Percentiles rank a stretch among this genome's conserved stretches.
Evolutionary conservation across 345 rosid genomes (phyloP).

Genomic region (Heritiera fomes): DNA sequence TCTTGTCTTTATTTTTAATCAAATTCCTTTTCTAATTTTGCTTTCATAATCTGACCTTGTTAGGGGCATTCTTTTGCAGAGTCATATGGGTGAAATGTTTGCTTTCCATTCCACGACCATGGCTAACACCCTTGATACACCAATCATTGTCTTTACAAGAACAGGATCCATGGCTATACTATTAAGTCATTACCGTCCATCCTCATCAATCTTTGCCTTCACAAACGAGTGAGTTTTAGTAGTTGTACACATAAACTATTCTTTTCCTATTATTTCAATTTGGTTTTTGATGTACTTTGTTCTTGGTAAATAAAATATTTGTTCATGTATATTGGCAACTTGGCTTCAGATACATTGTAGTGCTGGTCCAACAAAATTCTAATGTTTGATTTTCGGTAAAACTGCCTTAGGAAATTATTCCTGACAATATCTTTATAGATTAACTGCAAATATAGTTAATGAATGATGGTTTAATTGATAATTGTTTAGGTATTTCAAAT

Average conservation of each 20-base stretch:
- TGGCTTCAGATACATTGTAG: neutral
- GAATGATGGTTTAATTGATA: neutral
- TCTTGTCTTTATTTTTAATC: neutral
- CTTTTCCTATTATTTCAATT: conserved; percentile 3
- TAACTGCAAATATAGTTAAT: neutral
- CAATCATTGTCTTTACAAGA: conserved; percentile 86
- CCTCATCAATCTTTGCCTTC: conserved; percentile 86
- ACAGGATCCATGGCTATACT: conserved; percentile 93
- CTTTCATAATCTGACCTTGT: conserved; percentile 23
- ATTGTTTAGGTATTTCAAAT: neutral
- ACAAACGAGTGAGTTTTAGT: conserved; percentile 73
- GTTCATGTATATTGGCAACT: neutral
- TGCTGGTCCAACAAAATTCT: neutral
- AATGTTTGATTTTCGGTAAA: neutral
- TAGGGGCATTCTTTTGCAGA: conserved; percentile 47
- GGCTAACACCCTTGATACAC: conserved; percentile 84
- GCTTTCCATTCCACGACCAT: conserved; percentile 92
- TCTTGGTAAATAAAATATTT: neutral
- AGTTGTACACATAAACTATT: neutral
- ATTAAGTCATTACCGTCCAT: conserved; percentile 85
- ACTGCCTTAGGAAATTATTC: neutral
- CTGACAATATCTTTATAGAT: neutral
- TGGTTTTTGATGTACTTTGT: neutral
- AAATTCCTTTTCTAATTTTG: neutral
- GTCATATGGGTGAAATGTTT: conserved; percentile 97